Percentiles rank a stretch among this genome's conserved stretches.
These are phyloP conservation scores for Begonia masoniana DNA, from an alignment of 306 rosid genomes.

Conservation along the genomic window DNA sequence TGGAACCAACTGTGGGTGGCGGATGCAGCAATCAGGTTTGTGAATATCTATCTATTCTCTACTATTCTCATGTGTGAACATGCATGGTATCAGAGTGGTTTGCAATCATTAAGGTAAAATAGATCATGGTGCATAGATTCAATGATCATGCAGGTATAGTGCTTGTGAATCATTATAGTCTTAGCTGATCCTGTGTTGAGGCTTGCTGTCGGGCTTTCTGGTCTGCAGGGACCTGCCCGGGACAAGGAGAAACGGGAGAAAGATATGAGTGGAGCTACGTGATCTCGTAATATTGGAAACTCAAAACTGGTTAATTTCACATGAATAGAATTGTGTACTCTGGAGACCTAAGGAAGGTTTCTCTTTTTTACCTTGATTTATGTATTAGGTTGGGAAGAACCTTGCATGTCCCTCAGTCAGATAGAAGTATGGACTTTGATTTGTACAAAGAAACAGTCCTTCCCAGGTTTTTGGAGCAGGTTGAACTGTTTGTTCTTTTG, in stretches of 20 bases:
- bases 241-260: constrained; percentile 96
- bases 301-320: constrained; percentile 49
- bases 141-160: constrained; percentile 61
- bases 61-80: constrained; percentile 26
- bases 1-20: constrained; percentile 63
- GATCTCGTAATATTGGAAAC: constrained; percentile 85
- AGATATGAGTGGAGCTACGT: constrained; percentile 92
- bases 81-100: constrained; percentile 31
- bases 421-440: constrained; percentile 92
- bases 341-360: constrained; percentile 53
- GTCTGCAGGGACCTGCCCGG: constrained; percentile 99
- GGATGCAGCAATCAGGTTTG: constrained; percentile 67
- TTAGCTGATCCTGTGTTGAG: constrained; percentile 99
- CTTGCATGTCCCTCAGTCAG: constrained; percentile 91
- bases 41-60: constrained; percentile 10
- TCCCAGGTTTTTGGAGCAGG: constrained; percentile 99
- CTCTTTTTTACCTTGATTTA: constrained; percentile 25
- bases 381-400: constrained; percentile 91
- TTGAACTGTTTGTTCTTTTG: constrained; percentile 4
- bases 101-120: constrained; percentile 44
- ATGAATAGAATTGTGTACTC: constrained; percentile 37
- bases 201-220: constrained; percentile 98
- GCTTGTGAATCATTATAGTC: constrained; percentile 75
- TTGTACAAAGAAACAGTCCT: constrained; percentile 91
- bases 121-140: constrained; percentile 54